Percentiles rank a stretch among this genome's conserved stretches.
Evolutionary conservation across 2,329 filamentous ascomycete genomes (phyloP).

Genomic region (Fusarium pseudoanthophilum): DNA sequence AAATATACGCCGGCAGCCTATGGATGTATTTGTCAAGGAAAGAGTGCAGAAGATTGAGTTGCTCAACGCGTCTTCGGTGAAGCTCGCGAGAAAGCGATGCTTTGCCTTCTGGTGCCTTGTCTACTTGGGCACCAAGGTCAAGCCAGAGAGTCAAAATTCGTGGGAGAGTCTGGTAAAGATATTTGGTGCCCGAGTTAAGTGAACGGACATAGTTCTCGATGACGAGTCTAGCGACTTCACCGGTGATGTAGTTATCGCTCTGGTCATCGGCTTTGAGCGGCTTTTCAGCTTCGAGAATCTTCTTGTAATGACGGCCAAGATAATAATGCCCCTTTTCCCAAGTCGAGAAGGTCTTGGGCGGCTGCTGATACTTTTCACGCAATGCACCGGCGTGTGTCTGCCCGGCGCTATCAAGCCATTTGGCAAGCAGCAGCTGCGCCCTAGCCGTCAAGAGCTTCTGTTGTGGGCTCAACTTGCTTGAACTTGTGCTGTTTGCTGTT

Average conservation of each 20-base stretch:
- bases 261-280: constrained; percentile 80
- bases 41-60: constrained; percentile 75
- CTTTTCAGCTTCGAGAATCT: constrained; percentile 90
- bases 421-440: constrained; percentile 89
- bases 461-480: constrained; percentile 55
- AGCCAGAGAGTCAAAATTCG: constrained; percentile 94
- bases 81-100: constrained; percentile 64
- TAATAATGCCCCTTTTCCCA: constrained; percentile 99
- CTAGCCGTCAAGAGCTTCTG: constrained; percentile 74
- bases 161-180: constrained; percentile 93
- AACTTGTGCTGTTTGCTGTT: constrained; percentile 49
- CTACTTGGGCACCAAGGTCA: constrained; percentile 82
- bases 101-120: constrained; percentile 68
- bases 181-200: constrained; percentile 89
- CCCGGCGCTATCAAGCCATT: constrained; percentile 96
- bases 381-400: constrained; percentile 88
- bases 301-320: constrained; percentile 96
- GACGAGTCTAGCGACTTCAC: constrained; percentile 87
- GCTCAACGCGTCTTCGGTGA: constrained; percentile 67
- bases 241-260: constrained; percentile 78
- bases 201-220: constrained; percentile 94
- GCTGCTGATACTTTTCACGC: constrained; percentile 83
- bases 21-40: constrained; percentile 83
- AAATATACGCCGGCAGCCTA: constrained; percentile 78
- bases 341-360: constrained; percentile 73